These are phyloP conservation scores for Xanthoconium purpureum DNA, from an alignment of 768 basidiomycete species.

Conservation along the genomic window DNA sequence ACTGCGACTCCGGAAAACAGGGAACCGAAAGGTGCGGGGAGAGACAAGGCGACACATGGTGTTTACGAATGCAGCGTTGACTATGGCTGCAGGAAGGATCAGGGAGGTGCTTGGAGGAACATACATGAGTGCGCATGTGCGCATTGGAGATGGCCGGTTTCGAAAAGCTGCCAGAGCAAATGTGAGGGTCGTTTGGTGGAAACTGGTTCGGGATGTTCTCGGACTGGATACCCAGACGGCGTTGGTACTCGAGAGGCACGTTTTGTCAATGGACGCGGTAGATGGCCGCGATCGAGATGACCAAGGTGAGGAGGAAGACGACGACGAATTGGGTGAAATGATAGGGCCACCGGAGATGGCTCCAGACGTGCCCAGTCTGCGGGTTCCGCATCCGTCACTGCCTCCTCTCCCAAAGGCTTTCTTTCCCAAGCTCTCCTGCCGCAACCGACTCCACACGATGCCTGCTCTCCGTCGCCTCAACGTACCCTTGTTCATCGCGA, in stretches of 20 bases:
- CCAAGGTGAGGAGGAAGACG: neutral
- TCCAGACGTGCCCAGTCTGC: slow-evolving; percentile 19
- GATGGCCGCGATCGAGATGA: too few relatives aligned
- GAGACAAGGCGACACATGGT: slow-evolving; percentile 55
- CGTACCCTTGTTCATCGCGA: slow-evolving; percentile 62
- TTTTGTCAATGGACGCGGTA: neutral
- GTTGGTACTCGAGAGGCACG: slow-evolving; percentile 25
- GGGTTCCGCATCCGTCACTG: slow-evolving; percentile 28
- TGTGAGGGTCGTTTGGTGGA: slow-evolving; percentile 52
- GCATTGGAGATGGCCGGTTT: slow-evolving; percentile 69
- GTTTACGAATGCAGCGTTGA: slow-evolving; percentile 49
- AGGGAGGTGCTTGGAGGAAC: slow-evolving; percentile 38
- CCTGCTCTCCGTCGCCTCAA: slow-evolving; percentile 42
- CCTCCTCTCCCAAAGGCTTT: slow-evolving; percentile 20
- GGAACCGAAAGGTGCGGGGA: slow-evolving; percentile 42
- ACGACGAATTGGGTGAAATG: neutral
- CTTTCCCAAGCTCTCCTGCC: slow-evolving; percentile 34
- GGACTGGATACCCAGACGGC: slow-evolving; percentile 39
- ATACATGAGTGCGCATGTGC: slow-evolving; percentile 65
- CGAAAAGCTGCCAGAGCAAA: slow-evolving; percentile 39
- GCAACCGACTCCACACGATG: slow-evolving; percentile 34
- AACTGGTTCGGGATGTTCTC: slow-evolving; percentile 49
- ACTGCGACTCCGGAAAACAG: slow-evolving; percentile 44
- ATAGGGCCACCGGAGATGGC: slow-evolving; percentile 19
- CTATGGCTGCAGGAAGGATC: slow-evolving; percentile 43